Evolutionary conservation across 352 stramenopile species (phyloP), one percentile per base, ranked within the genome.

Genomic region (Phytopythium kandeliae): DNA sequence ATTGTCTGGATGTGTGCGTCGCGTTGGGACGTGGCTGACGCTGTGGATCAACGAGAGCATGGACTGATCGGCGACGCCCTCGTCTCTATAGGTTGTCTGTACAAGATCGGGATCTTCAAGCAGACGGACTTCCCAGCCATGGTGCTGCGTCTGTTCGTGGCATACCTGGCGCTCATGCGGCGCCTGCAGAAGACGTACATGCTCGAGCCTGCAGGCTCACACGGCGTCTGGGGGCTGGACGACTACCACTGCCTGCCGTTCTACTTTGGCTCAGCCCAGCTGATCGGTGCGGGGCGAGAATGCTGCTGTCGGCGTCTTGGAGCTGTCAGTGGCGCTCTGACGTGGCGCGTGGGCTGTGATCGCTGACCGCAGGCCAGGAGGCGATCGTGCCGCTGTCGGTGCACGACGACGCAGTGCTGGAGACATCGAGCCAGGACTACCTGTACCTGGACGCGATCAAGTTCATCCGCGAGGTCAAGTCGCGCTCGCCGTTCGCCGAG

Each of bases 191-290:
- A 85, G 67, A 74, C 92, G 36, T 99, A 99, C 73, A 96, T 97
- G 82, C 79, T 99, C 11, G 97, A 99, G 73, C 97, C 97, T 10
- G 97, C 97, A 21, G 97, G 97, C n/a, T 98, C 85, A 21, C 97
- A 99, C 67, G 97, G 97, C 33, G 96, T 99, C 24, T 99, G 97
- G 97, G 96, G 94, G 22, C 78, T 99, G 37, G 97, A 99, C 64
- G 97, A 99, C 75, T 99, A 99, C 71, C 96, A 99, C 58, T 98
- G 96, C 62, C 74, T 99, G 30, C 86, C 93, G 2, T 99, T 99
- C 68, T 97, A 98, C 67, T 98, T 98, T 82, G 97, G 97, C 43
- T 88, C 96, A 22, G 89, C 95, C 50, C 96, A 99, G 63, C 78
- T 99, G 16, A 89, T 91, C 22, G 82, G 76, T 70, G 62, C 8